Conservation (phyloP, 345 rosid genomes). For the Iberis pinnata region DNA sequence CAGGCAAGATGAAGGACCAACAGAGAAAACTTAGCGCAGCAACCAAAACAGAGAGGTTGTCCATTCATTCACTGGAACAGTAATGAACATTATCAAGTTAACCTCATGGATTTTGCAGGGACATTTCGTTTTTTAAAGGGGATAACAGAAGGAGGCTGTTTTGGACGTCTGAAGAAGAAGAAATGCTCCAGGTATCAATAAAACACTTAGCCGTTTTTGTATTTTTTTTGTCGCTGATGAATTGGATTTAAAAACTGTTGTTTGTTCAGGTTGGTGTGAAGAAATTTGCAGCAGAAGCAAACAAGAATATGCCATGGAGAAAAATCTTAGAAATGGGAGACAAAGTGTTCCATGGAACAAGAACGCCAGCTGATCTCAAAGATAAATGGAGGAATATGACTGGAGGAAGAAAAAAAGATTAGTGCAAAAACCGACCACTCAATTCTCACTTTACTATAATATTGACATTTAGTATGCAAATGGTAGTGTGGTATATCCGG, state of each 20-base stretch:
- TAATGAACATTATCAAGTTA: not conserved
- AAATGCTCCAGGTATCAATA: slow-evolving; percentile 28
- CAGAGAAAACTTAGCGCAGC: not conserved
- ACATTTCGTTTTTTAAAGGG: not conserved
- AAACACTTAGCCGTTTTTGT: not conserved
- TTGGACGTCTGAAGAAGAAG: slow-evolving; percentile 29
- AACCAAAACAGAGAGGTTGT: not conserved
- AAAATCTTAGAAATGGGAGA: slow-evolving; percentile 70
- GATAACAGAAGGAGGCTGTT: slow-evolving; percentile 21
- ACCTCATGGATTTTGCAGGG: slow-evolving; percentile 20
- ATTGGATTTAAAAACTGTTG: not conserved
- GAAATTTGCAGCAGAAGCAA: slow-evolving; percentile 32
- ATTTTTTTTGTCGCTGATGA: not conserved
- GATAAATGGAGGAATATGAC: slow-evolving; percentile 65
- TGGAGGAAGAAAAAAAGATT: slow-evolving; percentile 3
- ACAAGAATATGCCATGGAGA: slow-evolving; percentile 72
- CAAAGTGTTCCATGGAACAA: slow-evolving; percentile 44
- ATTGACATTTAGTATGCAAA: too few relatives aligned
- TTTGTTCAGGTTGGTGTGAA: slow-evolving; percentile 54
- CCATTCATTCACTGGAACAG: slow-evolving; percentile 2
- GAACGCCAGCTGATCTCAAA: slow-evolving; percentile 65
- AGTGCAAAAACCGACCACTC: too few relatives aligned
- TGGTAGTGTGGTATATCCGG: too few relatives aligned
- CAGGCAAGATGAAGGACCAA: slow-evolving; percentile 4
- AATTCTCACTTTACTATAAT: too few relatives aligned